Conservation (phyloP, 257 asterid species). For the Scutellaria galericulata region DNA sequence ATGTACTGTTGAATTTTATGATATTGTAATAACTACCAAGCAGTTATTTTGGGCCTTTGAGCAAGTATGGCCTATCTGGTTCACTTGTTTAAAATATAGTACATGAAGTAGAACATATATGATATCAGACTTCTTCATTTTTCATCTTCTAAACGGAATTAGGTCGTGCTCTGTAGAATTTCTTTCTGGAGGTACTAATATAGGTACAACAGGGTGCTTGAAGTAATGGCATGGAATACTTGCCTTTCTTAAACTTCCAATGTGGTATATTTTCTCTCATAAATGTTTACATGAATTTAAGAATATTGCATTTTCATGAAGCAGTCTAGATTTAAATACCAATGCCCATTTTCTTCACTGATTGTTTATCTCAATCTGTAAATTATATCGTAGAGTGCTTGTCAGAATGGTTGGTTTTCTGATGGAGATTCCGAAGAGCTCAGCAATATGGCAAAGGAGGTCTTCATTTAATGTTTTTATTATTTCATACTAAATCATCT, state of each 20-base stretch:
- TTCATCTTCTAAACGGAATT: constrained; percentile 29
- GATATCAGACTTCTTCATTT: constrained; percentile 4
- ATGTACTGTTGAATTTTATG: constrained; percentile 8
- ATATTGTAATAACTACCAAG: not conserved
- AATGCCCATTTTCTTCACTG: not conserved
- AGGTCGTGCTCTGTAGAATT: not conserved
- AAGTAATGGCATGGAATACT: constrained; percentile 13
- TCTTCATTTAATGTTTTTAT: constrained; percentile 28
- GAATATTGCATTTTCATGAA: constrained; percentile 24
- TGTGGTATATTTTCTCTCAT: not conserved
- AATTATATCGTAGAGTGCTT: constrained; percentile 69
- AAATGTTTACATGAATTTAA: constrained; percentile 23
- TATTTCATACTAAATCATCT: not conserved
- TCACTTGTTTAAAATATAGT: constrained; percentile 1
- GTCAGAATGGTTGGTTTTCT: constrained; percentile 76
- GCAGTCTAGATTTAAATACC: constrained; percentile 15
- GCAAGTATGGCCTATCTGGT: constrained; percentile 16
- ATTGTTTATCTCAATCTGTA: constrained; percentile 28
- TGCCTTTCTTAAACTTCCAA: not conserved
- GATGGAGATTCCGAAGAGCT: constrained; percentile 71
- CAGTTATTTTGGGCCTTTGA: constrained; percentile 21
- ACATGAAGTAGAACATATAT: not conserved
- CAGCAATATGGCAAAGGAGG: constrained; percentile 61
- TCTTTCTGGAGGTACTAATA: constrained; percentile 13
- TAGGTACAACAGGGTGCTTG: constrained; percentile 8